phyloP scores from a whole-genome alignment of 2,329 filamentous ascomycete genomes.

The Sporothrix brasiliensis region DNA sequence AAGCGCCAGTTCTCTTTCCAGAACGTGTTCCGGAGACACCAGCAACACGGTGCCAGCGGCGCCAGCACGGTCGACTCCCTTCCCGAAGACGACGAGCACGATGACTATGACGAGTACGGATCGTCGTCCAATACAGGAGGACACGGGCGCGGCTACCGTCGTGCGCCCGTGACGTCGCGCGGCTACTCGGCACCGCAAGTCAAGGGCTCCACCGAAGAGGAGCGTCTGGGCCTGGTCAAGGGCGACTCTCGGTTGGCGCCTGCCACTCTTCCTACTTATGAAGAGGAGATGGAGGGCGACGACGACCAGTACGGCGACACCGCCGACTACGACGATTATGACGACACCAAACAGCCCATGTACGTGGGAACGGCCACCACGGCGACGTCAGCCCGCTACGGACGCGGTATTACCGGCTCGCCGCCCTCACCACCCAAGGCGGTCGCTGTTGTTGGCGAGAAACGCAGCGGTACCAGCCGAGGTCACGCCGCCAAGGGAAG shows the following conservation, averaged over 20 bases:
- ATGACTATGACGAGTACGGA: constrained; percentile 34
- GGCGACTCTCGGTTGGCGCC: constrained; percentile 58
- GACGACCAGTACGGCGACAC: constrained; percentile 31
- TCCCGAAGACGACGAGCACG: constrained; percentile 35
- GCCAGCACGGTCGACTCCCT: not conserved
- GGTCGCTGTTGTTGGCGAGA: not conserved
- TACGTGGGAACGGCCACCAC: constrained; percentile 32
- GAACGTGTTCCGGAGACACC: constrained; percentile 71
- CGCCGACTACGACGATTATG: not conserved
- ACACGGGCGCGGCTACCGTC: constrained; percentile 27
- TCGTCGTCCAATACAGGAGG: not conserved
- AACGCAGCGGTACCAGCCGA: not conserved
- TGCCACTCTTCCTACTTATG: constrained; percentile 43
- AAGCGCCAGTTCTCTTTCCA: constrained; percentile 90
- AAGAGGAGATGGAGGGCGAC: constrained; percentile 45
- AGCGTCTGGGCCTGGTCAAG: constrained; percentile 78
- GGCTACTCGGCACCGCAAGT: constrained; percentile 49
- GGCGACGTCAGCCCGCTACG: constrained; percentile 45
- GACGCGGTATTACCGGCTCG: constrained; percentile 49
- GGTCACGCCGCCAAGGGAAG: not conserved
- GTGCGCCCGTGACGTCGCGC: constrained; percentile 34
- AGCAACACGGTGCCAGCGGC: constrained; percentile 38
- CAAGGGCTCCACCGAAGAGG: constrained; percentile 74
- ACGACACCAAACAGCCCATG: constrained; percentile 34
- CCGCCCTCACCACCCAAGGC: constrained; percentile 38